phyloP scores from a whole-genome alignment of 1,139 yeast species.

The Saccharomyces pastorianus region DNA sequence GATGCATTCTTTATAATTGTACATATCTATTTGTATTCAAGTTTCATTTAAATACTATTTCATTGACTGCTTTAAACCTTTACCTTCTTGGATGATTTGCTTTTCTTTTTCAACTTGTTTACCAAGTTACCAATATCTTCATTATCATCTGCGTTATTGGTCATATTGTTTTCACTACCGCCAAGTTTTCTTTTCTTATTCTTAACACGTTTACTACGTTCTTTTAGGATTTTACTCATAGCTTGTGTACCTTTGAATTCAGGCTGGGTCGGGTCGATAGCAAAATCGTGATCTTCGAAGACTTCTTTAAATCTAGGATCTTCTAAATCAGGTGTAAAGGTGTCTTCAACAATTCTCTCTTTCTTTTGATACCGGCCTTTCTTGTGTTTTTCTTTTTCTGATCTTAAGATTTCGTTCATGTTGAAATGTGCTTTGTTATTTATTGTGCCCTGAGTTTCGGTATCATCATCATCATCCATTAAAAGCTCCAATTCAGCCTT shows the following conservation, averaged over 20 bases:
- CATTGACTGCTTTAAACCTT: background rate
- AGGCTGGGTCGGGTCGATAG: conserved; percentile 83
- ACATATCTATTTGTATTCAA: background rate
- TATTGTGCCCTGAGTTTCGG: conserved; percentile 36
- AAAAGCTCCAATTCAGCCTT: conserved; percentile 68
- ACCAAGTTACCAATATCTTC: conserved; percentile 20
- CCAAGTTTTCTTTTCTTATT: conserved; percentile 8
- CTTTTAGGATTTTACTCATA: conserved; percentile 72
- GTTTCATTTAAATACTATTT: background rate
- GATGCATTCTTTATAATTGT: background rate
- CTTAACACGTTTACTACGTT: conserved; percentile 54
- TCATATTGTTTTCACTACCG: conserved; percentile 5
- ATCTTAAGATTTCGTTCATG: conserved; percentile 68
- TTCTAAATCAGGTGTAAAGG: conserved; percentile 56
- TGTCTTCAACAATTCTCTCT: conserved; percentile 47
- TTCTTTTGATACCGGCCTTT: conserved; percentile 48
- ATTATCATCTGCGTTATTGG: conserved; percentile 3
- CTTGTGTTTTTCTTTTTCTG: conserved; percentile 50
- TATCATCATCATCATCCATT: conserved; percentile 63
- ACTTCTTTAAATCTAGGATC: conserved; percentile 88
- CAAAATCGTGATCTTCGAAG: conserved; percentile 82
- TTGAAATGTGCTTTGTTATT: conserved; percentile 52
- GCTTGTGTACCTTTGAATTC: conserved; percentile 83
- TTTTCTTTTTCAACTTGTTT: conserved; percentile 24
- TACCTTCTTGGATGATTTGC: conserved; percentile 9